Percentiles rank a stretch among this genome's conserved stretches.
phyloP scores from a whole-genome alignment of 2,329 filamentous ascomycete species.

The Arthrinium phaeospermum region DNA sequence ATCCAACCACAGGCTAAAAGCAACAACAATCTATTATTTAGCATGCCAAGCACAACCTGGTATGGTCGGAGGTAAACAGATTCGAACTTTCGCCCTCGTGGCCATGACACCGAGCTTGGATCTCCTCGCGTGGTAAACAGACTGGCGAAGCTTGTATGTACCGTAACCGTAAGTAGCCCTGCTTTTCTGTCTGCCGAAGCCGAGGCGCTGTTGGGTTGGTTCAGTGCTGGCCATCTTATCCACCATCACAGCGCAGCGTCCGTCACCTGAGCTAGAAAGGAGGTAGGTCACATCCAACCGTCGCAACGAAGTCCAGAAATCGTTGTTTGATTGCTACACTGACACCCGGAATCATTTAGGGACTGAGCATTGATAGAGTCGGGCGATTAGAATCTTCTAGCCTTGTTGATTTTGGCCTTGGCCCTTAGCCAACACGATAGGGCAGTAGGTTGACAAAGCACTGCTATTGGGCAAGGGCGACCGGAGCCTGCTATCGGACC shows the following conservation, averaged over 20 bases:
- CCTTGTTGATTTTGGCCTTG: not conserved
- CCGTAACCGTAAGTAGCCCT: no score
- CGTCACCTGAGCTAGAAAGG: not conserved
- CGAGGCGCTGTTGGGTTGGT: not conserved
- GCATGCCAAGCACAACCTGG: not conserved
- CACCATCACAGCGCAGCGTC: not conserved
- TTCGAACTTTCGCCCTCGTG: not conserved
- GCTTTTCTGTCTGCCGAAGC: not conserved
- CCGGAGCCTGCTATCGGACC: not conserved
- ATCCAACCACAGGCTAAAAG: slow-evolving; percentile 8
- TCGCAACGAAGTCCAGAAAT: not conserved
- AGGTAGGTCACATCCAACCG: not conserved
- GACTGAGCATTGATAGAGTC: not conserved
- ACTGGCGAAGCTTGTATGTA: not conserved
- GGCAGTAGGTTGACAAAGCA: not conserved
- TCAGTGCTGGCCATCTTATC: not conserved
- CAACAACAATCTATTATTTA: slow-evolving; percentile 7
- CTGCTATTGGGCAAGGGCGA: no score
- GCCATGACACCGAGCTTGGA: not conserved
- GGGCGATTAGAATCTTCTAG: not conserved
- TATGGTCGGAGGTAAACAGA: not conserved
- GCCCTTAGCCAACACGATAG: not conserved
- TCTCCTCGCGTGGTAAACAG: not conserved
- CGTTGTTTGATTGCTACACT: not conserved
- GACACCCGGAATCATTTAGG: not conserved